Evolutionary conservation across 768 basidiomycete species (phyloP).

Genomic region (Lactarius evosmus): DNA sequence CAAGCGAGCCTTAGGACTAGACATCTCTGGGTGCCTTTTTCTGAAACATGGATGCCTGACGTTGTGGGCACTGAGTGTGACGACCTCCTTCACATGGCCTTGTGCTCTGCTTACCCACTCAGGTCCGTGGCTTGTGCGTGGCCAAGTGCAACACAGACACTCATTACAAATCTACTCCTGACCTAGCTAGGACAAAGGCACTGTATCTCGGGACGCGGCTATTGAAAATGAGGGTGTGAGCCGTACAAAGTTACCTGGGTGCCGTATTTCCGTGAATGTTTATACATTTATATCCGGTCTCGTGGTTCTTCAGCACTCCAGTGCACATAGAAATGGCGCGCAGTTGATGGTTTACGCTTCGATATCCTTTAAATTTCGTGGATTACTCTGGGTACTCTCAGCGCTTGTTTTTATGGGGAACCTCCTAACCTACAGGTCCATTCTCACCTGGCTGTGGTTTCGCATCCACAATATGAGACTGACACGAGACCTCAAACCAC

Average conservation of each 20-base stretch:
- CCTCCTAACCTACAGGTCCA: background rate
- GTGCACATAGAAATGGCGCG: background rate
- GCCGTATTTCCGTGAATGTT: background rate
- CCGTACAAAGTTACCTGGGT: background rate
- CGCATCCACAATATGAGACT: constrained; percentile 16
- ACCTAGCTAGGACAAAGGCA: background rate
- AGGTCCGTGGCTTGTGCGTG: background rate
- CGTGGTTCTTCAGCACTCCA: background rate
- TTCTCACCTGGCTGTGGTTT: background rate
- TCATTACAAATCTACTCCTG: background rate
- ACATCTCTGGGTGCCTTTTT: background rate
- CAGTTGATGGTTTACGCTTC: background rate
- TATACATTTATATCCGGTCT: background rate
- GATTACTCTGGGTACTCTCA: background rate
- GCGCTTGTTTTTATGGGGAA: background rate
- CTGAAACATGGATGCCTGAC: background rate
- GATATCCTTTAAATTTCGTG: background rate
- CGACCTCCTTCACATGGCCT: background rate
- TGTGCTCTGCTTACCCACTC: background rate
- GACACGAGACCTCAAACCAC: constrained; percentile 24
- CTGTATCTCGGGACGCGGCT: background rate
- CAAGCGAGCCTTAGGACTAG: background rate
- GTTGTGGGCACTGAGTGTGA: background rate
- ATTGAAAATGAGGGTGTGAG: background rate
- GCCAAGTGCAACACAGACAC: background rate